These are phyloP conservation scores for Russula virescens DNA, from an alignment of 768 basidiomycete genomes.

Conservation along the genomic window DNA sequence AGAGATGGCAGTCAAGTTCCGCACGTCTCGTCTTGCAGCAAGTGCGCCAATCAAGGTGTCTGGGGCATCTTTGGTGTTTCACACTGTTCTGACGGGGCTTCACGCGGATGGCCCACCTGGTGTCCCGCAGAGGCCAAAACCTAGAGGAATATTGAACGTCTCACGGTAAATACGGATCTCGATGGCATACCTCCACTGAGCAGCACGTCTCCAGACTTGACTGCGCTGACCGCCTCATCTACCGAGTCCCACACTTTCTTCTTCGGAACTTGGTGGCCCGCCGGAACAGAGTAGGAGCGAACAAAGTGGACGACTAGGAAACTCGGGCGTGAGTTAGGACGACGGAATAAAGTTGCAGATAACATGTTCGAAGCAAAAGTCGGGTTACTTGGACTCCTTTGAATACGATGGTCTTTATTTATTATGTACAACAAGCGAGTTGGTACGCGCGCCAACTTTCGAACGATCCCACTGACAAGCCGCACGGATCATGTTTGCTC, in stretches of 20 bases:
- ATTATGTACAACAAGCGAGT: neutral
- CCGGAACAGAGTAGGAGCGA: conserved; percentile 14
- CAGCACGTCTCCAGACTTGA: conserved; percentile 74
- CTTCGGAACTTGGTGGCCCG: conserved; percentile 30
- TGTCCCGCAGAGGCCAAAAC: conserved; percentile 86
- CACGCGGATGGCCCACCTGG: conserved; percentile 48
- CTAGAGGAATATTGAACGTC: conserved; percentile 34
- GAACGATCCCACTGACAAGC: too few species aligned
- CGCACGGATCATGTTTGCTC: neutral
- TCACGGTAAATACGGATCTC: neutral
- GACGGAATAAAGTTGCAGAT: neutral
- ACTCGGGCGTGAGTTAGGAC: neutral
- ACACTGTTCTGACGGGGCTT: neutral
- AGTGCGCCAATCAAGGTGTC: conserved; percentile 83
- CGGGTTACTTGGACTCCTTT: neutral
- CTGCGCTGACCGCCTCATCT: conserved; percentile 77
- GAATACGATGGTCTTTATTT: neutral
- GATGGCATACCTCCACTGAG: conserved; percentile 68
- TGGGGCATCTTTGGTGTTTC: conserved; percentile 26
- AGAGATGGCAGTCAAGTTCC: conserved; percentile 72
- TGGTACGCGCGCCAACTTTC: too few species aligned
- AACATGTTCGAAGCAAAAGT: neutral
- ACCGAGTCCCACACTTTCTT: conserved; percentile 69
- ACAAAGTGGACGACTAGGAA: conserved; percentile 3
- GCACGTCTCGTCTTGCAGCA: conserved; percentile 66